Evolutionary conservation across 345 rosid species (phyloP).

Genomic region (Euphorbia lathyris): DNA sequence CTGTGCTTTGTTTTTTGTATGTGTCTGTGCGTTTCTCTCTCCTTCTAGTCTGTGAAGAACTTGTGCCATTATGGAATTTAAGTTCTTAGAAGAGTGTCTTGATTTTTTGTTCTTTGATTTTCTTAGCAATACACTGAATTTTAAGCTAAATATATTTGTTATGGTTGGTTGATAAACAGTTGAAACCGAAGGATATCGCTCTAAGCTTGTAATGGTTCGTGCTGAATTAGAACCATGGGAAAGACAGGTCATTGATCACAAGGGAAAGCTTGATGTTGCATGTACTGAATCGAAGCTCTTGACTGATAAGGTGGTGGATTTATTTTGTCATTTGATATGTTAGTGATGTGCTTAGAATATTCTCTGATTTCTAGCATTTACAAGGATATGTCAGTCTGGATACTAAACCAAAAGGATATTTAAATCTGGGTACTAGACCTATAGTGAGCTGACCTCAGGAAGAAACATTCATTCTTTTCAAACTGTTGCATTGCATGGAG

Average conservation of each 20-base stretch:
- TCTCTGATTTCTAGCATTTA: background rate
- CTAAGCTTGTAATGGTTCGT: conserved; percentile 76
- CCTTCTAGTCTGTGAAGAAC: background rate
- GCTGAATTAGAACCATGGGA: conserved; percentile 97
- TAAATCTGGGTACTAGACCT: background rate
- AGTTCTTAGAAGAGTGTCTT: background rate
- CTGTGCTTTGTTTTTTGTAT: too few relatives aligned
- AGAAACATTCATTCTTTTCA: background rate
- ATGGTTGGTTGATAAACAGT: conserved; percentile 38
- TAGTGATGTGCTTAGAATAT: background rate
- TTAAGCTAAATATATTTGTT: conserved; percentile 2
- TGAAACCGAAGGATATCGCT: conserved; percentile 78
- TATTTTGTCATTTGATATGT: background rate
- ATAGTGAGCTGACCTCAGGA: too few relatives aligned
- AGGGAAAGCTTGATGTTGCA: conserved; percentile 90
- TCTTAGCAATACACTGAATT: background rate
- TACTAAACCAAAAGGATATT: background rate
- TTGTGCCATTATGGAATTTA: background rate
- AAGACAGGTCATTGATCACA: conserved; percentile 73
- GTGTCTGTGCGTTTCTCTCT: too few relatives aligned
- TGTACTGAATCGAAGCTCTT: conserved; percentile 71
- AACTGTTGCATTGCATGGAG: conserved; percentile 1
- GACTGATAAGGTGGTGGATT: conserved; percentile 60
- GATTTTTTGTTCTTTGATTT: background rate
- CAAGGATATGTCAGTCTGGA: background rate